Evolutionary conservation across 495 filamentous ascomycete species (phyloP).

Genomic region (Hyaloscypha finlandica): DNA sequence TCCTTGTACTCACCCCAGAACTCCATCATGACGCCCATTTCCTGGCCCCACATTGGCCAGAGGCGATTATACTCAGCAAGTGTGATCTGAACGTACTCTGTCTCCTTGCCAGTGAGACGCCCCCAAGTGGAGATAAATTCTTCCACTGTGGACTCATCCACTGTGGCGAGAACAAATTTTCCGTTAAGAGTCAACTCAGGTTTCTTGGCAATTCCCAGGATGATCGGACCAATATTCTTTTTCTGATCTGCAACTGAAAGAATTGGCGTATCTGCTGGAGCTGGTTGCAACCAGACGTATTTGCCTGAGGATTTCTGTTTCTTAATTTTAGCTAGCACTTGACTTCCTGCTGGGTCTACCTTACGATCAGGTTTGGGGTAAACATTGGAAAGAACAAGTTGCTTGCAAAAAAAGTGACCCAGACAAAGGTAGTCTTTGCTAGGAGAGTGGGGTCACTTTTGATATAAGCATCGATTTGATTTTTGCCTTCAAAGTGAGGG

Average conservation of each 20-base stretch:
- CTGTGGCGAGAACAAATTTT: conserved; percentile 35
- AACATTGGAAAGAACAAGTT: conserved; percentile 39
- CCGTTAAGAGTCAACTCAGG: conserved; percentile 35
- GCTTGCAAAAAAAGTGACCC: conserved; percentile 39
- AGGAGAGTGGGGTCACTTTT: conserved; percentile 31
- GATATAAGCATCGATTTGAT: conserved; percentile 41
- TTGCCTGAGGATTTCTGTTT: conserved; percentile 29
- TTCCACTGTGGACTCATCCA: conserved; percentile 34
- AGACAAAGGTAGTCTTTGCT: conserved; percentile 44
- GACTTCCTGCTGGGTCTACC: not conserved
- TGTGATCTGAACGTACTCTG: conserved; percentile 29
- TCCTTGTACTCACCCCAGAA: conserved; percentile 38
- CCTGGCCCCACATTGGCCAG: conserved; percentile 40
- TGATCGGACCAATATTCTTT: conserved; percentile 42
- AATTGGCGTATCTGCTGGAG: conserved; percentile 37
- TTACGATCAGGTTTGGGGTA: conserved; percentile 29
- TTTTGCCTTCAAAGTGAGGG: conserved; percentile 46
- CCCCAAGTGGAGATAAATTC: conserved; percentile 44
- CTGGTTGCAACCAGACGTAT: conserved; percentile 40
- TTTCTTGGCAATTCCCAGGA: conserved; percentile 41
- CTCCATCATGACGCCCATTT: conserved; percentile 45
- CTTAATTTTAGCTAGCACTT: conserved; percentile 1
- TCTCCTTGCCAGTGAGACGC: conserved; percentile 32
- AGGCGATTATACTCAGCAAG: conserved; percentile 34
- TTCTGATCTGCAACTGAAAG: conserved; percentile 40